Base-by-base conservation (phyloP, 169 alveolate species). In the Amoebophrya sp. region DNA sequence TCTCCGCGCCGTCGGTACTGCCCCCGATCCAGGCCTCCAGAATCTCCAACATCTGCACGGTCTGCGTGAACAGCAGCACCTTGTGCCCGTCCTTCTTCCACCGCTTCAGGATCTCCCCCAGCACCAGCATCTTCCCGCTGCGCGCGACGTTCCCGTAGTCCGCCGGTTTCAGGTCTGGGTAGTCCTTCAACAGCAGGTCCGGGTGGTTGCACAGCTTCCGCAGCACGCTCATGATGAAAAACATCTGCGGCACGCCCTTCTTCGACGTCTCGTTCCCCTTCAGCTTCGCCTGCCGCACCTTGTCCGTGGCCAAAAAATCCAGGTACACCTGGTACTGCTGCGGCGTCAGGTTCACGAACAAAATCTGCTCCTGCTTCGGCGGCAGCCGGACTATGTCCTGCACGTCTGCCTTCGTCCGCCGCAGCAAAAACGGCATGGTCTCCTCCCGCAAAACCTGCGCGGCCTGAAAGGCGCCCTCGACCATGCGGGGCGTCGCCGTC, bases 121-220 rank as follows among this genome's bases (percentile, higher is more conserved):
- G 70, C 23, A 90, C 94, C 40, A 31, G 78, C 93, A 93, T 50
- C 89, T 93, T 93, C 15, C 94, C 94, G 10, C 89, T 70, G 48
- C 90, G 43, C 39, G 43, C 91, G 10, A 88, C 89, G 40, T 34
- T 58, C 90, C 95, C 93, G 91, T 88, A 48, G 69, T 93, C 95
- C 16, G 1, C 41, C 10, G 91, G 90, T 29, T 39, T 41, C 38
- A 23, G 88, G n/a, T 34, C 89, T 0, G 42, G 88, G 15, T 45
- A 5, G 34, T 88, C 90, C 31, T 89, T 48, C 69, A 94, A 90
- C 18, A 95, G 93, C 69, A 95, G 88, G 89, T 95, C 96, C 5
- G 96, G 96, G 88, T 95, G 96, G 92, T 95, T 95, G 92, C 96
- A 94, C 39, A 90, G 90, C 93, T 94, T 95, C 15, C 96, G 90